Evolutionary conservation across 352 stramenopile species (phyloP).

Genomic region (Nothophytophthora sp.): DNA sequence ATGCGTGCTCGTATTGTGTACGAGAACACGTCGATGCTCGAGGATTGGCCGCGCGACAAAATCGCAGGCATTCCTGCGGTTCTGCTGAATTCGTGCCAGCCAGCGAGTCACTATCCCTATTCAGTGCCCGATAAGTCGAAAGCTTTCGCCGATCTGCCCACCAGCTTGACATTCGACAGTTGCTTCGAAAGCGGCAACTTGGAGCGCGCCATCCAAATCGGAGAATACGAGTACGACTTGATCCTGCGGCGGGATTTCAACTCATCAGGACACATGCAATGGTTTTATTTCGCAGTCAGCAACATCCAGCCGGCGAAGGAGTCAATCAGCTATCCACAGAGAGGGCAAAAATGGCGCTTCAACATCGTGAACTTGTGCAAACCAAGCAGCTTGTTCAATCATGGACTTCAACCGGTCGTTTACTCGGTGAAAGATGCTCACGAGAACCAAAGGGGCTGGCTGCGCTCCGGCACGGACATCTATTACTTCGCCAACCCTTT

Average conservation of each 20-base stretch:
- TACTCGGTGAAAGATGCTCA: constrained; percentile 81
- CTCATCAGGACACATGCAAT: constrained; percentile 86
- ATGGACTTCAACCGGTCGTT: constrained; percentile 89
- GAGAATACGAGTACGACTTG: constrained; percentile 90
- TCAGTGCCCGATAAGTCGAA: constrained; percentile 27
- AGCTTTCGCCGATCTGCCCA: constrained; percentile 14
- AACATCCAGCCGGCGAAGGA: constrained; percentile 42
- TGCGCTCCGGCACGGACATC: constrained; percentile 74
- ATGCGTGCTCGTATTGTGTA: constrained; percentile 55
- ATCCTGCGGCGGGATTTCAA: constrained; percentile 87
- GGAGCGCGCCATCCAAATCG: constrained; percentile 79
- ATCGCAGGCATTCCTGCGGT: constrained; percentile 18
- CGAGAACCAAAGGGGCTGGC: constrained; percentile 66
- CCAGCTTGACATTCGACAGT: constrained; percentile 90
- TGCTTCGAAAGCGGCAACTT: constrained; percentile 94
- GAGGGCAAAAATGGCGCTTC: constrained; percentile 73
- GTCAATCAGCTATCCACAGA: not conserved
- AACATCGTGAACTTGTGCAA: constrained; percentile 95
- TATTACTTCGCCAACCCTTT: constrained; percentile 88
- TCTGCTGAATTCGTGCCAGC: constrained; percentile 14
- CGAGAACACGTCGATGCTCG: constrained; percentile 39
- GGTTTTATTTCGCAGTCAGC: constrained; percentile 95
- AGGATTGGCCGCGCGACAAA: constrained; percentile 13
- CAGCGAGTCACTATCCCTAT: constrained; percentile 30
- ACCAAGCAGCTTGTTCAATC: constrained; percentile 90